Percentiles rank a stretch among this genome's conserved stretches.
phyloP scores from a whole-genome alignment of 768 basidiomycete species.

The Lentinula aciculospora region DNA sequence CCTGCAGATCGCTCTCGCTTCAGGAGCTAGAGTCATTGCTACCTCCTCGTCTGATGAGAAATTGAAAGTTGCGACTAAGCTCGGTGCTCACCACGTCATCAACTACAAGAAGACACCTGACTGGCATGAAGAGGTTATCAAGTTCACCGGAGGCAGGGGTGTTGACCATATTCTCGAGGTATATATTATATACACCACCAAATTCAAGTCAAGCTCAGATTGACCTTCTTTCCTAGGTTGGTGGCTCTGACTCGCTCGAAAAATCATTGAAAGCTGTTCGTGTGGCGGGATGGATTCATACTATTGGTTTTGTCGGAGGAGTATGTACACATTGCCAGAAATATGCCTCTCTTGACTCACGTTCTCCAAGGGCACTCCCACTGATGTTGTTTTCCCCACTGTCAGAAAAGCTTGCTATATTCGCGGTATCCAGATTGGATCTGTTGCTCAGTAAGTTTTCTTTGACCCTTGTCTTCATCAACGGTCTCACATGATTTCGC shows the following conservation, averaged over 20 bases:
- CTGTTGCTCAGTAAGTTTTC: constrained; percentile 32
- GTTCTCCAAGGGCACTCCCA: constrained; percentile 12
- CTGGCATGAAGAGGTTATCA: constrained; percentile 51
- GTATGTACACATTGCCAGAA: constrained; percentile 15
- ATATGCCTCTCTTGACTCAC: not conserved
- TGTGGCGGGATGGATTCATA: constrained; percentile 37
- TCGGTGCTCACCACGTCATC: constrained; percentile 51
- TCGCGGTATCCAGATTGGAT: constrained; percentile 40
- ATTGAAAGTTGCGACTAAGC: constrained; percentile 41
- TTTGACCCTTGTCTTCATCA: too few species aligned
- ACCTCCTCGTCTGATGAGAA: constrained; percentile 68
- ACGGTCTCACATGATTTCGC: not conserved
- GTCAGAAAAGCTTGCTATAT: constrained; percentile 26
- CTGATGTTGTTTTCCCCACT: constrained; percentile 20
- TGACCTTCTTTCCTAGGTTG: constrained; percentile 38
- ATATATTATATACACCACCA: constrained; percentile 16
- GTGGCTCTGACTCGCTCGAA: constrained; percentile 44
- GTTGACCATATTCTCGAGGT: constrained; percentile 36
- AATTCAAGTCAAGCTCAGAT: constrained; percentile 8
- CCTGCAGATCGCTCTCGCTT: constrained; percentile 54
- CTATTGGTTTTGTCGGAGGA: constrained; percentile 47
- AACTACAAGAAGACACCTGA: constrained; percentile 55
- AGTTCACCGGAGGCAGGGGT: constrained; percentile 29
- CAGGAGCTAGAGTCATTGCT: constrained; percentile 59
- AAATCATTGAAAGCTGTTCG: constrained; percentile 35